Evolutionary conservation across 2,329 filamentous ascomycete species (phyloP), one percentile per base, ranked within the genome.

Genomic region (Neonectria sp.): DNA sequence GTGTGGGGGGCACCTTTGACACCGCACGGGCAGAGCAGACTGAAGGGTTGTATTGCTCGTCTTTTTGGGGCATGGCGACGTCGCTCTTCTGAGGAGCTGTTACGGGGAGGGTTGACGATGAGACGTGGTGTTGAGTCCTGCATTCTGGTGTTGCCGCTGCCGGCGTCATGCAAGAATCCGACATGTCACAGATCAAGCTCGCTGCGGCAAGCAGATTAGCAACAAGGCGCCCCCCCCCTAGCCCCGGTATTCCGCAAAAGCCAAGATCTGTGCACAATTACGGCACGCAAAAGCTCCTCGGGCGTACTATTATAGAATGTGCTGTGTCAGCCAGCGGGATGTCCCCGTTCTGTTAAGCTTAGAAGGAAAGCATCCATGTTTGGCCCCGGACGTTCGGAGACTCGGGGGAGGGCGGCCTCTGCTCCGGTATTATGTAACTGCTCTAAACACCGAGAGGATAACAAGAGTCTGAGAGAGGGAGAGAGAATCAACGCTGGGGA

Each of bases 111-210:
- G 27, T 21, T 40, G 37, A 40, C 15, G 27, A 33, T 21, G 27
- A 6, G n/a, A 17, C 15, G 17, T 33, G 29, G 49, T 52, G 17
- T 33, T 33, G 17, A 31, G 49, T 6, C 8, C 24, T 49, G 17
- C 27, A 6, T 12, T 31, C 31, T 37, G 25, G 49, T 21, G 27
- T 52, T 31, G 25, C 25, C 31, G 24, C 46, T 46, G 29, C 21
- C 45, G 21, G 45, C 46, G 46, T 49, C 46, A 49, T 49, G 46
- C 46, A 49, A 17, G 24, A 52, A 33, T 33, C 49, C 49, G 51
- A 37, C 51, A 35, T 33, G 51, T 53, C 51, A 53, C 31, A 24
- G 51, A 53, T 35, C n/a, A 21, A 24, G 29, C 48, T 37, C 35
- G 6, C 37, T 15, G 37, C 37, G 37, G 37, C 15, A 40, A 40